These are phyloP conservation scores for Hypocrella siamensis DNA, from an alignment of 2,329 filamentous ascomycete species.

Conservation along the genomic window DNA sequence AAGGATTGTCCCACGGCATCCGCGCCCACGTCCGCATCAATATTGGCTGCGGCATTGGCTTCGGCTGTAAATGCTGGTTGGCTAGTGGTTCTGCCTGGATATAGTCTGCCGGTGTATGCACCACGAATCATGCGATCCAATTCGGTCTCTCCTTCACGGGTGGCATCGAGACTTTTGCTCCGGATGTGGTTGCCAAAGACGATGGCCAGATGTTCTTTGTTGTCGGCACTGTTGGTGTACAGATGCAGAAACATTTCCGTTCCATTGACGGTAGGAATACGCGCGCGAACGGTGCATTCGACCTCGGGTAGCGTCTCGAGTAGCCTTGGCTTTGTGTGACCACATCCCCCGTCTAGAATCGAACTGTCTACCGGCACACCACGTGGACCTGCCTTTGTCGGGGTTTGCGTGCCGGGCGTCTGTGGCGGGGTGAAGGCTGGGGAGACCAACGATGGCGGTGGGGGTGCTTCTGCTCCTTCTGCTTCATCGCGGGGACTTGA, in stretches of 20 bases:
- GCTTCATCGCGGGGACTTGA: no score
- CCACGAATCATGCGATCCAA: slow-evolving; percentile 87
- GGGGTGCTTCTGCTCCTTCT: no score
- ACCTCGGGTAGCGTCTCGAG: slow-evolving; percentile 67
- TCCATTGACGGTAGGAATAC: slow-evolving; percentile 82
- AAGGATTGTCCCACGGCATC: slow-evolving; percentile 1
- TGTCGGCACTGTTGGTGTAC: slow-evolving; percentile 84
- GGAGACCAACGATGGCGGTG: slow-evolving; percentile 62
- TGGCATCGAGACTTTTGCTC: slow-evolving; percentile 53
- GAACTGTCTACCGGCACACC: slow-evolving; percentile 46
- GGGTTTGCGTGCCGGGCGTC: slow-evolving; percentile 44
- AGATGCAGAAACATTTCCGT: slow-evolving; percentile 96
- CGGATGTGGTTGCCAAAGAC: slow-evolving; percentile 85
- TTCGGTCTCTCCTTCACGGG: slow-evolving; percentile 64
- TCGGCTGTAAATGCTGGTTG: no score
- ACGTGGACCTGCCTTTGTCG: slow-evolving; percentile 26
- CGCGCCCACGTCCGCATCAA: slow-evolving; percentile 9
- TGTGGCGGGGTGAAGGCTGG: slow-evolving; percentile 66
- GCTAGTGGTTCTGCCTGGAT: slow-evolving; percentile 71
- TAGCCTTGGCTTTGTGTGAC: slow-evolving; percentile 51
- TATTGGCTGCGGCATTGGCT: no score
- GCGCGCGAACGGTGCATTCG: slow-evolving; percentile 84
- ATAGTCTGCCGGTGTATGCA: slow-evolving; percentile 78
- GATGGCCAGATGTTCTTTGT: slow-evolving; percentile 92
- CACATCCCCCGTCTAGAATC: slow-evolving; percentile 40